Evolutionary conservation across 805 yeast genomes (phyloP).

Genomic region (Suhomyces faveliae): DNA sequence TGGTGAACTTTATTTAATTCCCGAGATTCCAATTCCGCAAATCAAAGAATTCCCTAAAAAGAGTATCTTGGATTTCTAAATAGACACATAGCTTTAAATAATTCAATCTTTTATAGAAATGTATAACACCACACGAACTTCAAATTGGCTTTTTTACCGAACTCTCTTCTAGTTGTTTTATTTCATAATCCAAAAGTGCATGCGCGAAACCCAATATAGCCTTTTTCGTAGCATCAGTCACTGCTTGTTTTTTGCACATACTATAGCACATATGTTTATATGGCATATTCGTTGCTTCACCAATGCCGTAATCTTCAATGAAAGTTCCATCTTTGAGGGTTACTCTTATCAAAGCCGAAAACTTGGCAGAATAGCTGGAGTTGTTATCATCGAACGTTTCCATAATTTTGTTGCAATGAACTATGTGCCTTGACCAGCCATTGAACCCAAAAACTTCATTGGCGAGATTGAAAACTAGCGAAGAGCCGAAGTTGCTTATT

Average conservation of each 20-base stretch:
- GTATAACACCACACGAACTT: not conserved
- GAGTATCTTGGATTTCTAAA: constrained; percentile 57
- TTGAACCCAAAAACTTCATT: constrained; percentile 55
- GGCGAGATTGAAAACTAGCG: constrained; percentile 40
- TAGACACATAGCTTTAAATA: not conserved
- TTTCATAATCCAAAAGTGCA: constrained; percentile 28
- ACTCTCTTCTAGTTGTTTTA: not conserved
- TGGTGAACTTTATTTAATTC: constrained; percentile 76
- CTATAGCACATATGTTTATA: constrained; percentile 32
- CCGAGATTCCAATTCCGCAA: constrained; percentile 71
- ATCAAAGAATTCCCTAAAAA: constrained; percentile 62
- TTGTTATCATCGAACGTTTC: constrained; percentile 23
- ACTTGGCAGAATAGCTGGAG: constrained; percentile 20
- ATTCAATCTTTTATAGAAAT: not conserved
- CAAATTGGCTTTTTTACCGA: not conserved
- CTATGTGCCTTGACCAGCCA: constrained; percentile 54
- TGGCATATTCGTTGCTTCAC: constrained; percentile 33
- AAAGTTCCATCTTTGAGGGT: constrained; percentile 45
- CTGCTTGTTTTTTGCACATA: constrained; percentile 48
- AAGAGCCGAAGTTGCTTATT: constrained; percentile 3
- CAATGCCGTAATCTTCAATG: constrained; percentile 39
- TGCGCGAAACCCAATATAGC: constrained; percentile 39
- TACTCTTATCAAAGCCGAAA: constrained; percentile 33
- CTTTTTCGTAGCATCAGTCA: constrained; percentile 43
- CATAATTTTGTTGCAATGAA: constrained; percentile 19